phyloP scores from a whole-genome alignment of 2,329 filamentous ascomycete species.

The Didymella keratinophila region DNA sequence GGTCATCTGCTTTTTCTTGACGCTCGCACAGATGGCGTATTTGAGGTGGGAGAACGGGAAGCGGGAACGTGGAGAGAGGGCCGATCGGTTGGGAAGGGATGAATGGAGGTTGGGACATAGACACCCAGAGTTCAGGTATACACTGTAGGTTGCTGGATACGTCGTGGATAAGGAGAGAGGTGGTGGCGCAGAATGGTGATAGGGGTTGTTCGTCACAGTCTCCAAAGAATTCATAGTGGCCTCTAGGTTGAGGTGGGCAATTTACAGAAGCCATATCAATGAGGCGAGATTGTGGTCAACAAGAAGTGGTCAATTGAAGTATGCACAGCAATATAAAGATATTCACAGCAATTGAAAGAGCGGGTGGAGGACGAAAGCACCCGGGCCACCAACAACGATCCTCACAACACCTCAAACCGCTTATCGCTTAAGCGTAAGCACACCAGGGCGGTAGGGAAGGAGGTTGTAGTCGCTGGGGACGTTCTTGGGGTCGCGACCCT shows the following conservation, averaged over 20 bases:
- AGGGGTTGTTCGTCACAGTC: no score
- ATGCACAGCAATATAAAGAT: slow-evolving; percentile 2
- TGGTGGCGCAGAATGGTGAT: no score
- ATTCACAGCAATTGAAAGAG: slow-evolving; percentile 1
- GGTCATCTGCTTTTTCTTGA: slow-evolving; percentile 33
- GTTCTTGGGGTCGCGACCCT: slow-evolving; percentile 59
- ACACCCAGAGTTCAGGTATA: slow-evolving; percentile 44
- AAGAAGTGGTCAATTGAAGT: neutral
- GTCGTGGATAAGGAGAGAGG: no score
- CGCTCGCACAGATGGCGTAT: slow-evolving; percentile 34
- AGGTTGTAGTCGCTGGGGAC: slow-evolving; percentile 55
- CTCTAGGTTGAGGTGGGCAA: no score
- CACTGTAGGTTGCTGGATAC: slow-evolving; percentile 3
- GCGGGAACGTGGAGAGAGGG: slow-evolving; percentile 35
- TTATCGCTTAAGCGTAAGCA: slow-evolving; percentile 59
- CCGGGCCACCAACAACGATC: neutral
- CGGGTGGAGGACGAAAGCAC: neutral
- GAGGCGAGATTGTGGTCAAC: neutral
- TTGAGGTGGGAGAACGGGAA: slow-evolving; percentile 39
- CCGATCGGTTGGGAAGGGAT: slow-evolving; percentile 35
- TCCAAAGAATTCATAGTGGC: no score
- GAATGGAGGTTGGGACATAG: slow-evolving; percentile 39
- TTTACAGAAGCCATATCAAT: no score
- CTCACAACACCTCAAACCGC: neutral
- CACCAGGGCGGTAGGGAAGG: slow-evolving; percentile 63